A percentile compares a stretch with the other conserved stretches of the same genome.
phyloP scores from a whole-genome alignment of 257 asterid species.

The Plantago ovata region DNA sequence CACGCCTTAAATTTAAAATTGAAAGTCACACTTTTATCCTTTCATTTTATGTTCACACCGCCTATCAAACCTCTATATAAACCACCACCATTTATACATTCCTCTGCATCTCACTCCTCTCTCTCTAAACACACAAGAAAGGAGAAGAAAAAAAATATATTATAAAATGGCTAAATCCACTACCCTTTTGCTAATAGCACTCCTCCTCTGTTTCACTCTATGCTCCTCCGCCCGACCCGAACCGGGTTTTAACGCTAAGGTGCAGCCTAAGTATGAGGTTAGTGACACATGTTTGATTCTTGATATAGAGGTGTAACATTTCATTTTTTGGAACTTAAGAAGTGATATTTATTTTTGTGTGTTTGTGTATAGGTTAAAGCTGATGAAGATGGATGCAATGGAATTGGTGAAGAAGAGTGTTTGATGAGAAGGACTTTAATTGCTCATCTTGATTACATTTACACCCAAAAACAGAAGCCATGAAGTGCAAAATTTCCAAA shows the following conservation, averaged over 20 bases:
- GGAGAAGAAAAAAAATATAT: not conserved
- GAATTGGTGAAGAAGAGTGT: slow-evolving; percentile 41
- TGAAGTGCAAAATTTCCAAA: not conserved
- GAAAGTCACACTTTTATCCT: slow-evolving; percentile 19
- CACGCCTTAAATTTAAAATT: slow-evolving; percentile 28
- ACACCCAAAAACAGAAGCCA: slow-evolving; percentile 43
- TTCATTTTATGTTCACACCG: slow-evolving; percentile 30
- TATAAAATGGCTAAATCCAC: slow-evolving; percentile 50
- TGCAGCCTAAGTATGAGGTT: slow-evolving; percentile 26
- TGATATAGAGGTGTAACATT: not conserved
- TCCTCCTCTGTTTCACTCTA: slow-evolving; percentile 40
- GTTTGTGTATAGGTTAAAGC: slow-evolving; percentile 1
- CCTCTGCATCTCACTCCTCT: slow-evolving; percentile 5
- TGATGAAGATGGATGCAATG: slow-evolving; percentile 35
- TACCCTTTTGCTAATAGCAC: slow-evolving; percentile 30
- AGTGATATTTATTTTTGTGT: not conserved
- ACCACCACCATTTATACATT: slow-evolving; percentile 14
- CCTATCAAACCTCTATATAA: slow-evolving; percentile 28
- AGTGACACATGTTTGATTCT: slow-evolving; percentile 9
- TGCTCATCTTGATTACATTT: slow-evolving; percentile 58
- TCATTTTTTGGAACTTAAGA: not conserved
- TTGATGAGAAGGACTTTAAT: slow-evolving; percentile 38
- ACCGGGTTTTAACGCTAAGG: slow-evolving; percentile 17
- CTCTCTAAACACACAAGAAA: not conserved
- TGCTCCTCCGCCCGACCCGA: slow-evolving; percentile 42